phyloP scores from a whole-genome alignment of 345 rosid species.

The Sisymbrium irio region DNA sequence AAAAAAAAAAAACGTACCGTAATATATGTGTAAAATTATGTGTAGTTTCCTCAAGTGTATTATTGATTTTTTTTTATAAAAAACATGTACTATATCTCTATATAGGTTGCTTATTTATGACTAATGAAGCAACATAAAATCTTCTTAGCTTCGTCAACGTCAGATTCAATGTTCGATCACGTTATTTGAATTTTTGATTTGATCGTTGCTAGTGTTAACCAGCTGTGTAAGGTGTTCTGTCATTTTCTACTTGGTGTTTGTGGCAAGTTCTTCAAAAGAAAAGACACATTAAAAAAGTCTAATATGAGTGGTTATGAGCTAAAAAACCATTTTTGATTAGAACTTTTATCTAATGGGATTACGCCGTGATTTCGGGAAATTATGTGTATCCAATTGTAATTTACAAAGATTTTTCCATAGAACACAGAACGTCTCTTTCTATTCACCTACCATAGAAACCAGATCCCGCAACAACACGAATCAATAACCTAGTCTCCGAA shows the following conservation, averaged over 20 bases:
- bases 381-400: background rate
- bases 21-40: background rate
- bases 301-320: constrained; percentile 27
- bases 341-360: background rate
- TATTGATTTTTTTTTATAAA: background rate
- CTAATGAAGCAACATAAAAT: constrained; percentile 18
- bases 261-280: background rate
- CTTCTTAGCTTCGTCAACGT: constrained; percentile 15
- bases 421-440: constrained; percentile 11
- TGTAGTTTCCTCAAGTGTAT: background rate
- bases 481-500: background rate
- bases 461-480: background rate
- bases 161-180: constrained; percentile 35
- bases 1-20: too few relatives aligned
- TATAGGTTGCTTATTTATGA: background rate
- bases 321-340: background rate
- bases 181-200: constrained; percentile 46
- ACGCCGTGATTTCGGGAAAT: constrained; percentile 30
- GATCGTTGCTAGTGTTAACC: constrained; percentile 60
- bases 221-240: constrained; percentile 63
- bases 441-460: constrained; percentile 9
- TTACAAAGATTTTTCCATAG: background rate
- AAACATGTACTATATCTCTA: background rate
- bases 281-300: constrained; percentile 1
- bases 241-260: constrained; percentile 23